Conservation (phyloP, 2,329 filamentous ascomycete genomes). For the Teratosphaeria gauchensis region DNA sequence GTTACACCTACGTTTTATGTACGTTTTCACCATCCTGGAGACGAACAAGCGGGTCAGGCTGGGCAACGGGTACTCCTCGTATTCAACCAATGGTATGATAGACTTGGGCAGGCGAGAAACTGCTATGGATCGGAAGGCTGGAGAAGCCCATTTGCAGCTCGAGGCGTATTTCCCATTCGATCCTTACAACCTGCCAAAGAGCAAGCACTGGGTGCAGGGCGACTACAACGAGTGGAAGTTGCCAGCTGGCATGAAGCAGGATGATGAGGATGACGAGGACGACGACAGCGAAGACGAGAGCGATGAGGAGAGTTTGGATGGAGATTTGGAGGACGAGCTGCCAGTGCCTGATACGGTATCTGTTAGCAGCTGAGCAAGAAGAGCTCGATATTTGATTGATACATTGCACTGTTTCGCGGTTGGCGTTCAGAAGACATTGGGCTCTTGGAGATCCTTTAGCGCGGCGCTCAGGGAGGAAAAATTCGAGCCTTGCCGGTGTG, state of each 20-base stretch:
- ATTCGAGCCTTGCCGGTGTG: conserved; percentile 3
- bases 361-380: conserved; percentile 11
- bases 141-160: conserved; percentile 73
- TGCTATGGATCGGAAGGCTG: conserved; percentile 43
- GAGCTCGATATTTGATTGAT: not conserved
- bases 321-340: conserved; percentile 13
- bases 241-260: conserved; percentile 53
- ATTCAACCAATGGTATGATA: conserved; percentile 44
- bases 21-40: conserved; percentile 79
- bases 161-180: conserved; percentile 97
- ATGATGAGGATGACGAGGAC: conserved; percentile 43
- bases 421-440: not conserved
- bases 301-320: conserved; percentile 11
- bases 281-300: conserved; percentile 34
- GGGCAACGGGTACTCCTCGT: conserved; percentile 49
- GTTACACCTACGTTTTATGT: conserved; percentile 76
- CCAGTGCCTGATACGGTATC: conserved; percentile 12
- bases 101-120: conserved; percentile 46
- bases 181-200: conserved; percentile 81
- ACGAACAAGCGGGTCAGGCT: conserved; percentile 84
- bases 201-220: conserved; percentile 75
- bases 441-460: conserved; percentile 6
- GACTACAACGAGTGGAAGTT: conserved; percentile 76
- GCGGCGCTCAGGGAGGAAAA: conserved; percentile 12
- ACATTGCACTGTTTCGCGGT: not conserved